These are phyloP conservation scores for Gilbertella persicaria DNA, from an alignment of 371 early-diverging fungal species.

Conservation along the genomic window DNA sequence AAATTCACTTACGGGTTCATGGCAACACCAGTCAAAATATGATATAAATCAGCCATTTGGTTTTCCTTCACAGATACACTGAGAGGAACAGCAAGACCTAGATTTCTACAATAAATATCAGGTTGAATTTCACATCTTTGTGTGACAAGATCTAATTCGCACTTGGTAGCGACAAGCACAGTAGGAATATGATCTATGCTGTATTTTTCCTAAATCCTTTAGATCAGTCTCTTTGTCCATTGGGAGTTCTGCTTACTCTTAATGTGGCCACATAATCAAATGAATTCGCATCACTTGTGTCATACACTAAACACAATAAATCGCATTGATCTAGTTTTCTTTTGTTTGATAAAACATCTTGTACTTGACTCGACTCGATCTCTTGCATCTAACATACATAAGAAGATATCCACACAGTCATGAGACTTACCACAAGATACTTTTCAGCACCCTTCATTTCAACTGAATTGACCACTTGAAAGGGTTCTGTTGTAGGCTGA, in stretches of 20 bases:
- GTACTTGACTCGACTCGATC: slow-evolving; percentile 75
- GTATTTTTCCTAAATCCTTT: slow-evolving; percentile 67
- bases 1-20: slow-evolving; percentile 76
- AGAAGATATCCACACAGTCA: too few species aligned
- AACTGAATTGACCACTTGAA: slow-evolving; percentile 90
- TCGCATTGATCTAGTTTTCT: slow-evolving; percentile 87
- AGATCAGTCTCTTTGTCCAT: not conserved
- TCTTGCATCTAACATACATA: slow-evolving; percentile 88
- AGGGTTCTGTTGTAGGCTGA: slow-evolving; percentile 73
- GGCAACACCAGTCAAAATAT: slow-evolving; percentile 80
- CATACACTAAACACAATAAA: slow-evolving; percentile 91
- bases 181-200: slow-evolving; percentile 82
- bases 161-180: slow-evolving; percentile 93
- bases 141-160: slow-evolving; percentile 88
- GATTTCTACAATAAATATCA: slow-evolving; percentile 87
- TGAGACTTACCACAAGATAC: slow-evolving; percentile 77
- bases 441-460: slow-evolving; percentile 93
- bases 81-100: slow-evolving; percentile 85
- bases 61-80: slow-evolving; percentile 85
- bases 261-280: slow-evolving; percentile 88
- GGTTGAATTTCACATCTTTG: slow-evolving; percentile 77
- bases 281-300: slow-evolving; percentile 90
- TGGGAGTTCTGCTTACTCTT: slow-evolving; percentile 54
- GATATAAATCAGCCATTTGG: slow-evolving; percentile 86
- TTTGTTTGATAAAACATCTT: slow-evolving; percentile 77